Conservation (phyloP, 2,329 filamentous ascomycete genomes). For the Rutstroemia sp. region DNA sequence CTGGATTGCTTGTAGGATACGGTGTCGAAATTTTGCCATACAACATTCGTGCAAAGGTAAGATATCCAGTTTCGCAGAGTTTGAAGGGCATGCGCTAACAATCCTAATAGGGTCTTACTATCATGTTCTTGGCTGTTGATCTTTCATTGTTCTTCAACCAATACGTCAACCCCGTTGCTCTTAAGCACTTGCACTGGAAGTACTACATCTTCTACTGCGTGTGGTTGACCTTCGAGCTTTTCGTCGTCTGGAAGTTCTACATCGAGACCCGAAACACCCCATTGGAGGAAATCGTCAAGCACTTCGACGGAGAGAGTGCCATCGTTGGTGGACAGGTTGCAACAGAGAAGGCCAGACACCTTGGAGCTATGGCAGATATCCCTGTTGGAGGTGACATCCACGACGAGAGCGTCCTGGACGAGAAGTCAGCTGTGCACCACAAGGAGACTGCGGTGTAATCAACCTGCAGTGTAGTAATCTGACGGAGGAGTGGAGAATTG, state of each 20-base stretch:
- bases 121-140: slow-evolving; percentile 39
- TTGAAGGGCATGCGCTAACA: neutral
- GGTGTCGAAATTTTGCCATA: slow-evolving; percentile 25
- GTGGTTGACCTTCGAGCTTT: slow-evolving; percentile 25
- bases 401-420: neutral
- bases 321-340: slow-evolving; percentile 11
- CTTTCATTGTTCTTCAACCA: slow-evolving; percentile 38
- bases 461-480: no score
- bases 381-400: neutral
- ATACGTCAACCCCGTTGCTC: slow-evolving; percentile 37
- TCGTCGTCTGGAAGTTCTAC: slow-evolving; percentile 29
- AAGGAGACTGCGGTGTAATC: no score
- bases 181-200: slow-evolving; percentile 34
- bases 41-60: slow-evolving; percentile 27
- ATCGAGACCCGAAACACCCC: slow-evolving; percentile 37
- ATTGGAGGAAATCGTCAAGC: slow-evolving; percentile 38
- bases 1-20: slow-evolving; percentile 22
- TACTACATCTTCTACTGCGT: slow-evolving; percentile 38
- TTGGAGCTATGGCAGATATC: slow-evolving; percentile 8
- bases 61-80: slow-evolving; percentile 8
- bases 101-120: slow-evolving; percentile 26
- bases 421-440: no score
- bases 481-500: no score
- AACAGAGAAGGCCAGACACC: slow-evolving; percentile 8
- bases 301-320: slow-evolving; percentile 38